phyloP scores from a whole-genome alignment of 352 stramenopile genomes.

The Pythium rishiriense region DNA sequence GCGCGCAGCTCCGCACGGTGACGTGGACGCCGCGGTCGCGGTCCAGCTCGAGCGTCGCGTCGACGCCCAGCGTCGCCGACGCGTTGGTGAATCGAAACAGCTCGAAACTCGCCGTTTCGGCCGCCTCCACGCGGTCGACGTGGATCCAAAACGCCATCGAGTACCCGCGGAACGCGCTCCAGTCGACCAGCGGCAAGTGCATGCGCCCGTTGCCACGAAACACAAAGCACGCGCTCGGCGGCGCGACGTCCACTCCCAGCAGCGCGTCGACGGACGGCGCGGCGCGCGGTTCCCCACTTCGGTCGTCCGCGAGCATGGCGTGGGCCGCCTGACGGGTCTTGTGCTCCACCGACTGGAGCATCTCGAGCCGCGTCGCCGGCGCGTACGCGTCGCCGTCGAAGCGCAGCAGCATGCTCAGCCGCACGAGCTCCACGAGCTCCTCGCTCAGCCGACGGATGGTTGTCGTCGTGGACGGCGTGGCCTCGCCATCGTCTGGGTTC shows the following conservation, averaged over 20 bases:
- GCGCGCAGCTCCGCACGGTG: constrained; percentile 57
- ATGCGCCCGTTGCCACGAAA: constrained; percentile 67
- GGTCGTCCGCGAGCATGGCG: constrained; percentile 14
- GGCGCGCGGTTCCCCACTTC: neutral
- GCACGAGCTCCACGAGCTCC: constrained; percentile 21
- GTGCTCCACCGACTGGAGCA: constrained; percentile 20
- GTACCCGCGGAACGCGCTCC: constrained; percentile 77
- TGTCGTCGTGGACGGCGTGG: too few species aligned
- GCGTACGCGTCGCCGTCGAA: constrained; percentile 12
- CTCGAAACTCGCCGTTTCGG: constrained; percentile 37
- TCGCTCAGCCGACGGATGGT: neutral
- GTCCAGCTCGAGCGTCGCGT: constrained; percentile 62
- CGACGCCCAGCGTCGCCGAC: constrained; percentile 66
- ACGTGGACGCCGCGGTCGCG: constrained; percentile 36
- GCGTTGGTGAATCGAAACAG: constrained; percentile 76
- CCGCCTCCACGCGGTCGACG: constrained; percentile 12
- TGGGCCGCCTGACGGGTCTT: constrained; percentile 16
- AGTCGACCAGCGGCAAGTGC: constrained; percentile 77
- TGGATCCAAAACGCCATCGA: constrained; percentile 78
- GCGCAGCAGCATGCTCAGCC: constrained; percentile 27
- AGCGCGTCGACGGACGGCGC: constrained; percentile 12
- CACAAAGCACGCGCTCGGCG: constrained; percentile 64
- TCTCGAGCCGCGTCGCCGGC: constrained; percentile 3
- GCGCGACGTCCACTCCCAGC: constrained; percentile 31
- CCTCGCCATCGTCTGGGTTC: too few species aligned